phyloP scores from a whole-genome alignment of 2,329 filamentous ascomycete species.

The Hypocrella siamensis region DNA sequence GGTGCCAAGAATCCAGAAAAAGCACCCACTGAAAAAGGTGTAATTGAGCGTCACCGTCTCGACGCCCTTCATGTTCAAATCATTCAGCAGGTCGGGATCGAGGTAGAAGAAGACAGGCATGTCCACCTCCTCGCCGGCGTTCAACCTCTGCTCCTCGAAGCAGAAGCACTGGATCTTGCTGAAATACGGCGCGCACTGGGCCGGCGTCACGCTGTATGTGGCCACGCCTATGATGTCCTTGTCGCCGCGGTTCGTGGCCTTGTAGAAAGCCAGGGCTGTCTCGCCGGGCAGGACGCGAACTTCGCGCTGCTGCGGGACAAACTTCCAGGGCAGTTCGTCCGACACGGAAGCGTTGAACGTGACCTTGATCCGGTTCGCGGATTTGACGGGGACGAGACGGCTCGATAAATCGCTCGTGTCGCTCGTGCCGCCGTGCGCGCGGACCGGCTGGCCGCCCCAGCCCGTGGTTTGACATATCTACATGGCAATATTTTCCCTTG shows the following conservation, averaged over 20 bases:
- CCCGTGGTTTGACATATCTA: constrained; percentile 70
- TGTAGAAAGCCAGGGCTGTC: constrained; percentile 95
- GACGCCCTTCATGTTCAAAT: constrained; percentile 83
- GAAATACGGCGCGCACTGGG: constrained; percentile 91
- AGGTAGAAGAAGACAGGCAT: constrained; percentile 99
- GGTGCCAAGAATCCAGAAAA: background rate
- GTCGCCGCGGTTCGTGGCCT: constrained; percentile 77
- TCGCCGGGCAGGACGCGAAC: constrained; percentile 90
- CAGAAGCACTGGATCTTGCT: constrained; percentile 99
- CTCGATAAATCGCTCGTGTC: constrained; percentile 50
- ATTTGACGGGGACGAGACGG: constrained; percentile 65
- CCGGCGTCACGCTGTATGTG: constrained; percentile 93
- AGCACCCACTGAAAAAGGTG: constrained; percentile 88
- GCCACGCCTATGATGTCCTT: constrained; percentile 96
- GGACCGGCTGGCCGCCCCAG: constrained; percentile 86
- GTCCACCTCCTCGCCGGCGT: constrained; percentile 91
- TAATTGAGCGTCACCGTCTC: constrained; percentile 94
- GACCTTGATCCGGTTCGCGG: constrained; percentile 74
- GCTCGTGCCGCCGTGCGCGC: constrained; percentile 45
- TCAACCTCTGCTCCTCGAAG: constrained; percentile 90
- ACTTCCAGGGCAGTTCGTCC: constrained; percentile 94
- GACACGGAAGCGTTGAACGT: constrained; percentile 95
- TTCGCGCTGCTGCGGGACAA: constrained; percentile 89
- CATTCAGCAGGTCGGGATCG: constrained; percentile 84
- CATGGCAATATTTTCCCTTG: background rate